phyloP scores from a whole-genome alignment of 306 rosid species.

The Senna siamea region DNA sequence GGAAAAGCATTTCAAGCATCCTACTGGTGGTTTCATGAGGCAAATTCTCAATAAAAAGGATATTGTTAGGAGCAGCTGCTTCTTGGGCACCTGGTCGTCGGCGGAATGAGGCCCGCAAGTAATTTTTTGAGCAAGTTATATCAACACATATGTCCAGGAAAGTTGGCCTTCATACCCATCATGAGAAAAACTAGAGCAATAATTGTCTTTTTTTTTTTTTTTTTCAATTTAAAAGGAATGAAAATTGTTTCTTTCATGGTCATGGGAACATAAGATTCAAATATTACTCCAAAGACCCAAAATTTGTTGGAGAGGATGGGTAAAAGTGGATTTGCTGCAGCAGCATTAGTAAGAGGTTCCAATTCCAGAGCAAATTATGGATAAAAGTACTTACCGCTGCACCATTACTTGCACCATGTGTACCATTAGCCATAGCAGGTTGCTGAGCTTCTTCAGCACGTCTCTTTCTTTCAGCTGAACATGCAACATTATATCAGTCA shows the following conservation, averaged over 20 bases:
- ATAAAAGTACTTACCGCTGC: conserved; percentile 61
- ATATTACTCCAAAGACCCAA: background rate
- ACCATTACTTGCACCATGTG: conserved; percentile 68
- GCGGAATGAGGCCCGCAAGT: conserved; percentile 73
- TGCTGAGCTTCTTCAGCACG: conserved; percentile 67
- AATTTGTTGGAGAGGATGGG: background rate
- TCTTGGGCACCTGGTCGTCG: conserved; percentile 68
- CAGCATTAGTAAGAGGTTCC: background rate
- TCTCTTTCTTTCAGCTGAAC: conserved; percentile 79
- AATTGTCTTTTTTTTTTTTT: background rate
- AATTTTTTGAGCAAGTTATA: background rate
- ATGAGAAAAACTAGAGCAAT: too few relatives aligned
- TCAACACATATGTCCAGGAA: background rate
- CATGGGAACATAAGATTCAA: background rate
- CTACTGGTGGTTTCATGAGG: conserved; percentile 84
- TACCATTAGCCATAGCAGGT: conserved; percentile 64
- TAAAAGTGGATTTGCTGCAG: background rate
- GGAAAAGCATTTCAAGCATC: conserved; percentile 93
- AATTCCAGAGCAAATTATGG: background rate
- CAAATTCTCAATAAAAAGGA: conserved; percentile 91
- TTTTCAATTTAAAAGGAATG: too few relatives aligned
- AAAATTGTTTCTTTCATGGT: conserved; percentile 14
- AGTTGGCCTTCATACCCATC: background rate
- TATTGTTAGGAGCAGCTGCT: conserved; percentile 80
- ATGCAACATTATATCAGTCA: conserved; percentile 30